These are phyloP conservation scores for Astragalus membranaceus DNA, from an alignment of 306 rosid genomes.

Conservation along the genomic window DNA sequence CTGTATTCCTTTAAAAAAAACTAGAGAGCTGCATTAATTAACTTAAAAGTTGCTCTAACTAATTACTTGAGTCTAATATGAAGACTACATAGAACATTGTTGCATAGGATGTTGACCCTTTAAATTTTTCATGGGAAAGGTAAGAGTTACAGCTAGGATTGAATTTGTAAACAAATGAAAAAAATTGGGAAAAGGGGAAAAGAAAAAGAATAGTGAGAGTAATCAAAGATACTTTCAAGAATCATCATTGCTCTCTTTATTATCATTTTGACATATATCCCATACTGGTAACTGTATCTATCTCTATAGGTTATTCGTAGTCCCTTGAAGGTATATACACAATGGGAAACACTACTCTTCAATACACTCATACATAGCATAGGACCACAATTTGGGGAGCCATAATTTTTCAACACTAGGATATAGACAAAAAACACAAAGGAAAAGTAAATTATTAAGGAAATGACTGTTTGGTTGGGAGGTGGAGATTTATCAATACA, in stretches of 20 bases:
- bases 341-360: background rate
- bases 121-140: background rate
- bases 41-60: too few species aligned
- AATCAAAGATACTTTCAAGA: constrained; percentile 33
- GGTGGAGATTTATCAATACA: background rate
- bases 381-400: constrained; percentile 26
- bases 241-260: constrained; percentile 42
- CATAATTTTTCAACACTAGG: background rate
- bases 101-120: too few species aligned
- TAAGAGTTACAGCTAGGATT: constrained; percentile 22
- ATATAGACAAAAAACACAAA: background rate
- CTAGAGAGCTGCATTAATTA: too few species aligned
- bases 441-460: constrained; percentile 13
- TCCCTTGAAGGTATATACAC: constrained; percentile 2
- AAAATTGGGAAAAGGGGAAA: constrained; percentile 20
- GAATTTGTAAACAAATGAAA: constrained; percentile 7
- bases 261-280: constrained; percentile 22
- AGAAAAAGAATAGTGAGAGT: constrained; percentile 25
- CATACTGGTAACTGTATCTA: background rate
- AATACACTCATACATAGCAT: constrained; percentile 1
- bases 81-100: too few species aligned
- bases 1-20: too few species aligned
- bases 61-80: too few species aligned
- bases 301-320: constrained; percentile 1
- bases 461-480: constrained; percentile 5